Conservation (phyloP, 345 rosid genomes). For the Lepidium aucheri region DNA sequence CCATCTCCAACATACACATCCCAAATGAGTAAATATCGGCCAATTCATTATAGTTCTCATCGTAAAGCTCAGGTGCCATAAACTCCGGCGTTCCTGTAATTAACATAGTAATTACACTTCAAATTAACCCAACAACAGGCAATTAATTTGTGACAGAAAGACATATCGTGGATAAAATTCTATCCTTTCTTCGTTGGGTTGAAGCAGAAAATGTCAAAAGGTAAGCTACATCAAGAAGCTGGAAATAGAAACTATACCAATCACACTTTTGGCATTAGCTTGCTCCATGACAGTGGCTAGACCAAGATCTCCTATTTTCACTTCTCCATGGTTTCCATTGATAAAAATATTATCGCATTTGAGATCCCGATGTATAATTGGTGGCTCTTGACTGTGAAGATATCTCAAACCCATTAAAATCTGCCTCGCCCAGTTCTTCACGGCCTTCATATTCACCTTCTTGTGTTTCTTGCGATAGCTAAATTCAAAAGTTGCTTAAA, state of each 20-base stretch:
- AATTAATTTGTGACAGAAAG: not conserved
- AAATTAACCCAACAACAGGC: not conserved
- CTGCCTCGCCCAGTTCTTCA: constrained; percentile 90
- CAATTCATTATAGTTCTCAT: constrained; percentile 69
- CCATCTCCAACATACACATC: constrained; percentile 89
- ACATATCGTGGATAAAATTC: not conserved
- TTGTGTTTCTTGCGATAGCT: constrained; percentile 90
- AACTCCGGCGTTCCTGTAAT: constrained; percentile 73
- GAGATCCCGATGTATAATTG: constrained; percentile 86
- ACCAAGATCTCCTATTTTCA: constrained; percentile 97
- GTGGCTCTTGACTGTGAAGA: constrained; percentile 77
- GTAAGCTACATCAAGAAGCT: constrained; percentile 1
- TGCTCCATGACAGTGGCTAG: constrained; percentile 90
- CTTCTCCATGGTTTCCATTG: constrained; percentile 94
- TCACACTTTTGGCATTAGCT: constrained; percentile 84
- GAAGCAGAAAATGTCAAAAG: not conserved
- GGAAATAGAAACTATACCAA: constrained; percentile 45
- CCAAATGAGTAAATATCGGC: constrained; percentile 84
- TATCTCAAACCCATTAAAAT: constrained; percentile 69
- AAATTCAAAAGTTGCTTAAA: constrained; percentile 22
- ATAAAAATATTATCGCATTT: constrained; percentile 94
- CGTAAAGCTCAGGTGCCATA: constrained; percentile 91
- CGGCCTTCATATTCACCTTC: constrained; percentile 75
- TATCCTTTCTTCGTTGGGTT: not conserved
- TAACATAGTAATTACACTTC: not conserved